Evolutionary conservation across 1,284 basidiomycete genomes (phyloP).

Genomic region (Ustilago curta): DNA sequence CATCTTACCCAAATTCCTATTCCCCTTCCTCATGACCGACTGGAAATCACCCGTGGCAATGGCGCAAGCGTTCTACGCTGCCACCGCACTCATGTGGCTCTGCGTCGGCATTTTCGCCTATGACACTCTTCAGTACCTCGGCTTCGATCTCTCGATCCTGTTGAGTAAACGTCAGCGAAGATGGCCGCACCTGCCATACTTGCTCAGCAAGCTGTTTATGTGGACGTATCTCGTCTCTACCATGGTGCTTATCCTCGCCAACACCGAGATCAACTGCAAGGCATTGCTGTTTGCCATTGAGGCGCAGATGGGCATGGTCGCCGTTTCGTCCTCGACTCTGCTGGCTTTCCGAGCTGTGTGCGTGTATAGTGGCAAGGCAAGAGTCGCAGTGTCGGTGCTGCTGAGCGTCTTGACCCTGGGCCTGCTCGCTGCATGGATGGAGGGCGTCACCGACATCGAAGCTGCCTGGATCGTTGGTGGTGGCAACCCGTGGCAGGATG

Average conservation of each 20-base stretch:
- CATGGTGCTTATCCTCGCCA: conserved; percentile 20
- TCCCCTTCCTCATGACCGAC: conserved; percentile 26
- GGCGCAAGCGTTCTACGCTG: conserved; percentile 32
- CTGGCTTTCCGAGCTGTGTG: conserved; percentile 49
- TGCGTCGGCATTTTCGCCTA: conserved; percentile 38
- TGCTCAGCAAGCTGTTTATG: conserved; percentile 38
- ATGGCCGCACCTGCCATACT: conserved; percentile 43
- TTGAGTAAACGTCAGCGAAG: conserved; percentile 27
- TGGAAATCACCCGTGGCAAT: conserved; percentile 25
- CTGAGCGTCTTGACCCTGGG: conserved; percentile 41
- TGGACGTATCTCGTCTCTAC: conserved; percentile 31
- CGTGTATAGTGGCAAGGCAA: conserved; percentile 36
- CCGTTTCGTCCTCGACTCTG: conserved; percentile 32
- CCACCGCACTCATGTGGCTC: conserved; percentile 34
- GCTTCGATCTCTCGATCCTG: conserved; percentile 36
- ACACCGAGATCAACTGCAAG: conserved; percentile 40
- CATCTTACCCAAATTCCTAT: neutral
- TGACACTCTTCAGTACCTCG: conserved; percentile 28
- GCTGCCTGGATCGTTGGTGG: conserved; percentile 33
- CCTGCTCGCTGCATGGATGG: conserved; percentile 53
- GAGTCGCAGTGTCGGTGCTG: conserved; percentile 26
- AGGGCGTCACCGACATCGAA: conserved; percentile 40
- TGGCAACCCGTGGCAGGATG: conserved; percentile 45
- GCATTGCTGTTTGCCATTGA: conserved; percentile 34
- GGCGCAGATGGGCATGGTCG: conserved; percentile 49